A percentile compares a stretch with the other conserved stretches of the same genome.
phyloP scores from a whole-genome alignment of 106 monocot species.

The Gastrodia elata region DNA sequence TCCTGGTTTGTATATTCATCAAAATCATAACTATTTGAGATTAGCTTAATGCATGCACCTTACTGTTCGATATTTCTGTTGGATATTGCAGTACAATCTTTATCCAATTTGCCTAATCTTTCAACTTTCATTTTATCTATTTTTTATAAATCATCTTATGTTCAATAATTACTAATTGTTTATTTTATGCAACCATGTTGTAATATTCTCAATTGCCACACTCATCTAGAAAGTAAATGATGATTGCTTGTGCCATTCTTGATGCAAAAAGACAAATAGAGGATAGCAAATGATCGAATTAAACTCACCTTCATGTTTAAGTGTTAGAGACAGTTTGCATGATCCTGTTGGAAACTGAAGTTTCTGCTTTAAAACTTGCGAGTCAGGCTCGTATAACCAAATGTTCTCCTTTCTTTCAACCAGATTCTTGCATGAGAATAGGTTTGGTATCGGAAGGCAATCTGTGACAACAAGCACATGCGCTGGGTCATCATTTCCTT shows the following conservation, averaged over 20 bases:
- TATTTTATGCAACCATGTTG: too few relatives aligned
- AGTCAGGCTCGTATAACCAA: constrained; percentile 64
- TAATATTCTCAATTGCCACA: too few relatives aligned
- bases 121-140: too few relatives aligned
- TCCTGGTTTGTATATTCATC: not conserved
- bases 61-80: too few relatives aligned
- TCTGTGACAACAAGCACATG: constrained; percentile 60
- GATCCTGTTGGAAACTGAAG: constrained; percentile 56
- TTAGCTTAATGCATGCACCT: too few relatives aligned
- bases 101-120: too few relatives aligned
- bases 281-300: not conserved
- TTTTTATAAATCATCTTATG: too few relatives aligned
- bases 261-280: not conserved
- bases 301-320: constrained; percentile 41
- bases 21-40: not conserved
- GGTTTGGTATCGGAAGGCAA: constrained; percentile 68
- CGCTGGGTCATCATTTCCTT: constrained; percentile 6
- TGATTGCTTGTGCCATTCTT: not conserved
- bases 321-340: constrained; percentile 55
- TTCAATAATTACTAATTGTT: too few relatives aligned
- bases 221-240: too few relatives aligned
- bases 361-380: constrained; percentile 31
- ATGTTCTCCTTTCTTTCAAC: constrained; percentile 32
- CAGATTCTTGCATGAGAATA: constrained; percentile 56
- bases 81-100: too few relatives aligned